Base-by-base conservation (phyloP, 176 grass and related monocot genomes). In the Raddia guianensis region DNA sequence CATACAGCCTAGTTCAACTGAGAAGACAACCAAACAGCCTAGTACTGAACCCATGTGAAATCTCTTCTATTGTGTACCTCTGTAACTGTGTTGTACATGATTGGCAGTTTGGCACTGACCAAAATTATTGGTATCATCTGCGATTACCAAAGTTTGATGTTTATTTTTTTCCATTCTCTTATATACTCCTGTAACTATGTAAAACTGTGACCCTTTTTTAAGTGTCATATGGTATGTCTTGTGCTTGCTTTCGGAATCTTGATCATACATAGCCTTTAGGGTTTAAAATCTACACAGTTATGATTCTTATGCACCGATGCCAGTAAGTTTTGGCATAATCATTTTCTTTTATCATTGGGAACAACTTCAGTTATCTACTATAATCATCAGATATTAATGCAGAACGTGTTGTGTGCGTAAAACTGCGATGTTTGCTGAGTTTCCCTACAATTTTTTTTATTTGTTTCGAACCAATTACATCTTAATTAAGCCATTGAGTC, bases 361-460 rank as follows among this genome's bases (percentile, higher is more conserved):
- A 72, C 15, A 14, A 51, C 45, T 43, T 73, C 63, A 2, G 12
- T 44, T 53, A 73, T 82, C 64, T 82, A 62, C 53, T 35, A 50
- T 43, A 73, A 21, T 52, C 48, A 12, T 65, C 18, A 33, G 13
- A 61, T 37, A 19, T 13, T 70, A 21, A 49, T 71, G 9, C 19
- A 33, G 40, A 12, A 40, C 42, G 70, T 70, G 14, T 18, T 58
- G 58, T 5, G 18, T 64, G 14, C 44, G 37, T 55, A 16, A 64
- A 56, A 79, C 8, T 57, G 5, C 32, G 11, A 34, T 6, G 27
- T 80, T 70, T 69, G 9, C 3, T 18, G 37, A 68, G 40, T 32
- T 80, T 55, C 6, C 4, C 20, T 12, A 7, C 4, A 3, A 2
- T 40, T 40, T 50, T 35, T 44, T 47, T 12, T 69, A 13, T 34